Base-by-base conservation (phyloP, 169 alveolate species). In the Sarcocystis neurona region DNA sequence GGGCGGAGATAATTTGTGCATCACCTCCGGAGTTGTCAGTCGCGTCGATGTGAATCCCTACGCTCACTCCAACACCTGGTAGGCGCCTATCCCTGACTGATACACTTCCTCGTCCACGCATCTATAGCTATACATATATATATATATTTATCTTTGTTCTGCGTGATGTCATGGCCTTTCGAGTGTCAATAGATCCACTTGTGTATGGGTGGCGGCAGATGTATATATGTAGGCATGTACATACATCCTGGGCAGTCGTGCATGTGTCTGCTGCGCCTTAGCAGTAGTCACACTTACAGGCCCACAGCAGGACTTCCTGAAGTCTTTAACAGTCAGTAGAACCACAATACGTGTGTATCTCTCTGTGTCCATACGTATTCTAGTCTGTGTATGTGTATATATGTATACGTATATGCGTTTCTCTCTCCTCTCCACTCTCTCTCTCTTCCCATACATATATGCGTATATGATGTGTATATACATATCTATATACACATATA, bases 1-100 rank as follows among this genome's bases (percentile, higher is more conserved):
- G 27, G 98, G 98, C 2, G 98, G 98, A 5, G 97, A 95, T 89
- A 95, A 95, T 72, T 91, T 96, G 66, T 95, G 97, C 90, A 93
- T 95, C 60, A 95, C 98, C 0, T 93, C 96, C 23, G 98, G 98
- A 0, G 96, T 96, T 0, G 97, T 96, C n/a, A 92, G 96, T 53
- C 91, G 98, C 20, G 95, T 95, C 37, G 98, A 96, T 68, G 97
- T 96, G 77, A 93, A 90, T 78, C 86, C 92, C 86, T 94, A 94
- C 88, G 90, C 91, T 43, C 95, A 88, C 77, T 84, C 94, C 37
- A 91, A 93, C 53, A 46, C 90, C 2, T 85, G 90, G 95, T 92
- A 88, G 72, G 48, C 12, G 30, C 10, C n/a, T n/a, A n/a, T n/a
- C n/a, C n/a, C 23, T 12, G 12, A 53, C n/a, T 15, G 10, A 37